Evolutionary conservation across 768 basidiomycete genomes (phyloP).

Genomic region (Botryobasidium botryosum): DNA sequence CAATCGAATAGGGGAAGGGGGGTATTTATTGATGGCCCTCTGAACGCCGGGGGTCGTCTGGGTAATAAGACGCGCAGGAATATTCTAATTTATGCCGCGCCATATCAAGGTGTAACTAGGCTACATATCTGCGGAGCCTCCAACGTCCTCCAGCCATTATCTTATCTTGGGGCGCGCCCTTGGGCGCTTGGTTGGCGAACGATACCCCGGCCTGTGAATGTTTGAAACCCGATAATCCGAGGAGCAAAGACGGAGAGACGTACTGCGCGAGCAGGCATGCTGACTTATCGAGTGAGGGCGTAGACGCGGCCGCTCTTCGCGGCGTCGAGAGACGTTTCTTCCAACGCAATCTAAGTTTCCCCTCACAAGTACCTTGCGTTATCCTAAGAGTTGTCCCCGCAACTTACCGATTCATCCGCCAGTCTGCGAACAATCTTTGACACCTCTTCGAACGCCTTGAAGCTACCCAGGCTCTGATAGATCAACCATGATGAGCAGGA

Average conservation of each 20-base stretch:
- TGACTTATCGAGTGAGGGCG: conserved; percentile 58
- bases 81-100: too few species aligned
- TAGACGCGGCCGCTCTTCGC: conserved; percentile 89
- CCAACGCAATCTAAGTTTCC: conserved; percentile 63
- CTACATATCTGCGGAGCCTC: conserved; percentile 39
- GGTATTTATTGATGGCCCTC: conserved; percentile 45
- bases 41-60: too few species aligned
- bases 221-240: background rate
- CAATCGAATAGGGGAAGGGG: conserved; percentile 80
- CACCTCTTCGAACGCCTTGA: conserved; percentile 68
- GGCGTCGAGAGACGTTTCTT: conserved; percentile 67
- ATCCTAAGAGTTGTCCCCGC: conserved; percentile 15
- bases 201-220: conserved; percentile 47
- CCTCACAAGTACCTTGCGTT: too few species aligned
- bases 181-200: conserved; percentile 83
- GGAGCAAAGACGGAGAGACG: conserved; percentile 23
- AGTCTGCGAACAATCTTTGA: conserved; percentile 63
- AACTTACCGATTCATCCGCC: conserved; percentile 58
- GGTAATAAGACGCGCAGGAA: too few species aligned
- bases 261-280: conserved; percentile 79
- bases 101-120: too few species aligned
- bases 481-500: background rate
- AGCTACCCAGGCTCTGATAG: conserved; percentile 56
- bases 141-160: conserved; percentile 58
- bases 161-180: conserved; percentile 57